These are phyloP conservation scores for Aspergillus sclerotiicarbonarius DNA, from an alignment of 495 filamentous ascomycete species.

Conservation along the genomic window DNA sequence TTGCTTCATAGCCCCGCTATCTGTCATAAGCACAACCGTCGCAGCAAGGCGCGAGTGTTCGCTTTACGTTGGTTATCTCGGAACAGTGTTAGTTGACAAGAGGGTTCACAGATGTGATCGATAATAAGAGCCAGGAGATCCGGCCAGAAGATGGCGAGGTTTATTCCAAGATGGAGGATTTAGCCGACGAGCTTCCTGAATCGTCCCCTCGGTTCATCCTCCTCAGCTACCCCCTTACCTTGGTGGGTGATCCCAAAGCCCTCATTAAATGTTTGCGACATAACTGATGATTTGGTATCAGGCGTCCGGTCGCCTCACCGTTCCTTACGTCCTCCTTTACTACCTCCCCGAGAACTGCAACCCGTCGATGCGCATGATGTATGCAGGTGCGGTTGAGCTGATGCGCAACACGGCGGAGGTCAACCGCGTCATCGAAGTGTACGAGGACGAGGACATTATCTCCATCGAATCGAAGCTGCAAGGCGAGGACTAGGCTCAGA, in stretches of 20 bases:
- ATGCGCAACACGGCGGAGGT: slow-evolving; percentile 89
- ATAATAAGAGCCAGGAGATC: slow-evolving; percentile 85
- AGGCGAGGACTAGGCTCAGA: slow-evolving; percentile 31
- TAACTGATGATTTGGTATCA: slow-evolving; percentile 22
- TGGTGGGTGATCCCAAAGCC: slow-evolving; percentile 50
- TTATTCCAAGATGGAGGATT: slow-evolving; percentile 73
- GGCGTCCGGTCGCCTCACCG: slow-evolving; percentile 61
- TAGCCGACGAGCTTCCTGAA: slow-evolving; percentile 90
- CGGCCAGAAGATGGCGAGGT: slow-evolving; percentile 69
- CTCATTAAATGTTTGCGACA: slow-evolving; percentile 3
- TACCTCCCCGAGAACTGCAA: slow-evolving; percentile 91
- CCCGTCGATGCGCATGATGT: slow-evolving; percentile 80
- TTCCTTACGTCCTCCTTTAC: slow-evolving; percentile 91
- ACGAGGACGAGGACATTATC: slow-evolving; percentile 71
- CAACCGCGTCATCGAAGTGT: slow-evolving; percentile 75
- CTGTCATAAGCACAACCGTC: background rate
- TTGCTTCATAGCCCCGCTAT: background rate
- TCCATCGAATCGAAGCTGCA: slow-evolving; percentile 68
- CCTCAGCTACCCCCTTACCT: slow-evolving; percentile 82
- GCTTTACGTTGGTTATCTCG: too few relatives aligned
- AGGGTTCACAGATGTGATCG: slow-evolving; percentile 55
- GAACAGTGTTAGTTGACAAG: background rate
- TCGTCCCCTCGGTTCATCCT: slow-evolving; percentile 85
- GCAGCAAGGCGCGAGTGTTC: background rate
- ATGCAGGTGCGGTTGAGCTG: slow-evolving; percentile 91